A percentile compares a stretch with the other conserved stretches of the same genome.
phyloP scores from a whole-genome alignment of 768 basidiomycete species.

The Naganishia vishniacii region DNA sequence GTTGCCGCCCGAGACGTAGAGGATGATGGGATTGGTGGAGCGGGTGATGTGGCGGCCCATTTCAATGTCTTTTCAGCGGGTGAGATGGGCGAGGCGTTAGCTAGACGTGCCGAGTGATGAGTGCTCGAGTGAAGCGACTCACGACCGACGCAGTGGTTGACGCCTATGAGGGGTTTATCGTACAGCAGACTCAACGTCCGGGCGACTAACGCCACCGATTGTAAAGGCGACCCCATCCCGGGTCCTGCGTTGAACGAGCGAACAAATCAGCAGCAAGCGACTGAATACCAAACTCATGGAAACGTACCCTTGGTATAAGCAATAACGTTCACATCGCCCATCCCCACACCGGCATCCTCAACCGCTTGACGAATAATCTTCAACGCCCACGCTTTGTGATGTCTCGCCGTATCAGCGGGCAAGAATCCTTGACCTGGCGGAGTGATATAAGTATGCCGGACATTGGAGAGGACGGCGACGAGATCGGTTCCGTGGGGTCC shows the following conservation, averaged over 20 bases:
- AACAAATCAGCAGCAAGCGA: background rate
- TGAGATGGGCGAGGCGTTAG: no score
- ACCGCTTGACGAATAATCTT: constrained; percentile 74
- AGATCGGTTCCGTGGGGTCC: constrained; percentile 45
- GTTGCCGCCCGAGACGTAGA: constrained; percentile 98
- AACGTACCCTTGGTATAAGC: constrained; percentile 90
- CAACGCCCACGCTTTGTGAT: constrained; percentile 89
- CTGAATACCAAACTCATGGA: background rate
- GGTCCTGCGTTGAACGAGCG: constrained; percentile 66
- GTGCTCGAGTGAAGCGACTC: no score
- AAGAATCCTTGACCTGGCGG: constrained; percentile 97
- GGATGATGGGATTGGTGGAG: constrained; percentile 88
- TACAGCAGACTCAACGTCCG: constrained; percentile 81
- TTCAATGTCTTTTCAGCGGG: constrained; percentile 96
- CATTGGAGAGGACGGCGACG: constrained; percentile 75
- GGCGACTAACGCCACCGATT: constrained; percentile 89
- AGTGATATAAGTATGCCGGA: constrained; percentile 97
- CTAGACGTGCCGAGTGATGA: no score
- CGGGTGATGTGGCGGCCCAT: constrained; percentile 95
- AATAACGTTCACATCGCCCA: constrained; percentile 84
- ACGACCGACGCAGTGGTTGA: constrained; percentile 99
- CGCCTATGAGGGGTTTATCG: constrained; percentile 85
- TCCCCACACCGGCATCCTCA: constrained; percentile 60
- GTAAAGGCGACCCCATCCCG: constrained; percentile 97
- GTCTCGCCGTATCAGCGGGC: constrained; percentile 88